These are phyloP conservation scores for Mycocentrospora acerina DNA, from an alignment of 2,329 filamentous ascomycete species.

Conservation along the genomic window DNA sequence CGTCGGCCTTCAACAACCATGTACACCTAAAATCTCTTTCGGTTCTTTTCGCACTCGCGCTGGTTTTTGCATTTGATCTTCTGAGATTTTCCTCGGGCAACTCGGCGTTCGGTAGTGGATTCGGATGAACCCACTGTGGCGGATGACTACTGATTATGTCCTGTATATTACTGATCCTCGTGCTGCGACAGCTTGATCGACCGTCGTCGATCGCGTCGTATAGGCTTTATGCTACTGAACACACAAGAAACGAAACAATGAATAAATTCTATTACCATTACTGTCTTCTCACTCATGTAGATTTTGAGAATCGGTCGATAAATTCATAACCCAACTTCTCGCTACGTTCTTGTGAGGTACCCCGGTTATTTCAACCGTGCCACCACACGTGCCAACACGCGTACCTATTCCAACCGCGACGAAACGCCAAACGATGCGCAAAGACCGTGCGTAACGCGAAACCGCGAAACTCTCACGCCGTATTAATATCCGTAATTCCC, in stretches of 20 bases:
- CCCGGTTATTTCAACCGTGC: too few relatives aligned
- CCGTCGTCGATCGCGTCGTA: constrained; percentile 34
- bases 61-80: constrained; percentile 26
- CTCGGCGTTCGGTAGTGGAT: constrained; percentile 38
- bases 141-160: constrained; percentile 30
- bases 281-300: neutral
- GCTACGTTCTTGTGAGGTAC: too few relatives aligned
- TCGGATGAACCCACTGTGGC: constrained; percentile 30
- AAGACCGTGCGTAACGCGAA: too few relatives aligned
- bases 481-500: too few relatives aligned
- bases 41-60: constrained; percentile 21
- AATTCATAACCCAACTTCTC: too few relatives aligned
- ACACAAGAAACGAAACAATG: constrained; percentile 24
- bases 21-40: constrained; percentile 24
- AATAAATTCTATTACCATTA: constrained; percentile 14
- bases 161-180: constrained; percentile 33
- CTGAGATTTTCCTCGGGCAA: constrained; percentile 27
- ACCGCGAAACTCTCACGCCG: too few relatives aligned
- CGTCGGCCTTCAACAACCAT: constrained; percentile 17
- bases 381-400: too few relatives aligned
- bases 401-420: too few relatives aligned
- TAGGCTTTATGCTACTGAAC: constrained; percentile 26
- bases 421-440: too few relatives aligned
- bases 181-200: constrained; percentile 40
- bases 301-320: too few relatives aligned